Conservation (phyloP, 2,329 filamentous ascomycete species). For the Claviceps paspali region DNA sequence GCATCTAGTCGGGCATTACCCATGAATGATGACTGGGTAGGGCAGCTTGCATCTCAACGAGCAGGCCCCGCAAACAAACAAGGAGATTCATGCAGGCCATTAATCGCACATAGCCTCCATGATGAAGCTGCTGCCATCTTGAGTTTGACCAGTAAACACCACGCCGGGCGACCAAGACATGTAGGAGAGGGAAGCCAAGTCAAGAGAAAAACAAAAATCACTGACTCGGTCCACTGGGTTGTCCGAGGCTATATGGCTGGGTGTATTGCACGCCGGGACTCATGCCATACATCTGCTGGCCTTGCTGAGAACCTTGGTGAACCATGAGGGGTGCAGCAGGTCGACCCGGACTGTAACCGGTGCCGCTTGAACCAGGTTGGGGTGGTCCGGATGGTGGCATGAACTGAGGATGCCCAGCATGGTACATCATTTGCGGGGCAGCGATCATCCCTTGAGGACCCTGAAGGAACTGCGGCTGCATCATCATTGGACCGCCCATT, state of each 20-base stretch:
- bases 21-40: neutral
- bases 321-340: constrained; percentile 79
- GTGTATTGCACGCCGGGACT: constrained; percentile 60
- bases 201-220: constrained; percentile 20
- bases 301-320: constrained; percentile 85
- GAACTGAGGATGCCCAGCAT: constrained; percentile 46
- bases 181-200: neutral
- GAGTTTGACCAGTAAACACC: neutral
- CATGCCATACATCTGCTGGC: constrained; percentile 65
- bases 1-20: neutral
- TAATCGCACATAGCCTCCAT: neutral
- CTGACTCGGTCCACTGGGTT: constrained; percentile 56
- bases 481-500: constrained; percentile 73
- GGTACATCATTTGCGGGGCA: constrained; percentile 73
- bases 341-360: constrained; percentile 77
- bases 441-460: constrained; percentile 55
- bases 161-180: neutral
- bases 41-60: neutral
- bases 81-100: neutral
- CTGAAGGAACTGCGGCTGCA: constrained; percentile 60
- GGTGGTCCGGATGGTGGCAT: constrained; percentile 44
- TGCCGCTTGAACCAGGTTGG: constrained; percentile 47
- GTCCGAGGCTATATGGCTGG: constrained; percentile 58
- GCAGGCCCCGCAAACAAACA: neutral
- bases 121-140: neutral